phyloP scores from a whole-genome alignment of 169 alveolate species.

The Amoebophrya sp. region DNA sequence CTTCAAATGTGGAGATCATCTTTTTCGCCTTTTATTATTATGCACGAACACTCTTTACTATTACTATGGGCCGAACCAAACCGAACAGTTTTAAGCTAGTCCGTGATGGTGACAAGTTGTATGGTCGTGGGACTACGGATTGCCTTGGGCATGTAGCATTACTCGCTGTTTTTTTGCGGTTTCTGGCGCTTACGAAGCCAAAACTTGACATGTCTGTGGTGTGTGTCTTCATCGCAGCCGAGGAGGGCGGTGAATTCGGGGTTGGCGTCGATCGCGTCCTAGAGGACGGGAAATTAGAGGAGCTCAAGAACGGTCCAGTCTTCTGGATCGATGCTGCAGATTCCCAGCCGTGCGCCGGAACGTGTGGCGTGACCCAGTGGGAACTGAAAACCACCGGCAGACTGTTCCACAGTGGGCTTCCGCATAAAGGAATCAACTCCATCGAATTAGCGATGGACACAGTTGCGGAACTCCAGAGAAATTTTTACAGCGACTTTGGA shows the following conservation, averaged over 20 bases:
- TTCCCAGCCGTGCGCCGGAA: not conserved
- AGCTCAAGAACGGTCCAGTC: not conserved
- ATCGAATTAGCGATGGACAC: not conserved
- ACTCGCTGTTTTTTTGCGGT: not conserved
- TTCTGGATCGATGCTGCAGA: not conserved
- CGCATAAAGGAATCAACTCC: not conserved
- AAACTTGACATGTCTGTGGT: not conserved
- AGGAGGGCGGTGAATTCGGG: conserved; percentile 12
- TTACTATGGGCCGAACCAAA: too few relatives aligned
- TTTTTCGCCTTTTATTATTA: too few relatives aligned
- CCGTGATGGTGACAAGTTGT: not conserved
- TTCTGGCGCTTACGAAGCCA: not conserved
- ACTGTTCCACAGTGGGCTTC: not conserved
- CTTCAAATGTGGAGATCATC: too few relatives aligned
- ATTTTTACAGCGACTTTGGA: not conserved
- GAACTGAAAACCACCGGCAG: not conserved
- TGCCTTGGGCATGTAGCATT: not conserved
- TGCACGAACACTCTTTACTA: too few relatives aligned
- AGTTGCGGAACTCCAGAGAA: not conserved
- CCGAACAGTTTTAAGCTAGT: not conserved
- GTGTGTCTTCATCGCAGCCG: not conserved
- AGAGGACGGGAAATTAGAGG: not conserved
- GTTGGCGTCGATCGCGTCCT: not conserved
- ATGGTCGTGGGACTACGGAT: not conserved
- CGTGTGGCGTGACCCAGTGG: not conserved